These are phyloP conservation scores for Dendryphion nanum DNA, from an alignment of 2,329 filamentous ascomycete genomes.

Conservation along the genomic window DNA sequence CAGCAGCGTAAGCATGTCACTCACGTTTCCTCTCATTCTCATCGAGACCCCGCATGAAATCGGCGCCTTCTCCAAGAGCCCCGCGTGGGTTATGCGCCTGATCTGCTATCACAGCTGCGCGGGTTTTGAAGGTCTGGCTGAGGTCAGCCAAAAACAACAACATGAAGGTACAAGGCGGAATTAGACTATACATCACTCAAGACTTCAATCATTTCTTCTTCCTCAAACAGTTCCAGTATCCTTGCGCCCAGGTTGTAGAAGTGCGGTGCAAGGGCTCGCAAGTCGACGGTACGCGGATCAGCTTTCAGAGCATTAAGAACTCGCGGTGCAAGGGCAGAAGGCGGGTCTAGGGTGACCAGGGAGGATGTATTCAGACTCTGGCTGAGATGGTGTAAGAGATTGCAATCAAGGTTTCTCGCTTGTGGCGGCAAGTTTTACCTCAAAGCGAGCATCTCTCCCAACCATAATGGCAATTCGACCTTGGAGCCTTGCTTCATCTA, in stretches of 20 bases:
- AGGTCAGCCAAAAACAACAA: background rate
- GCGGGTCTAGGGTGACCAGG: constrained; percentile 73
- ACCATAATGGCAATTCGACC: constrained; percentile 85
- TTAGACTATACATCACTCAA: constrained; percentile 42
- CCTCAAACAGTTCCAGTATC: constrained; percentile 88
- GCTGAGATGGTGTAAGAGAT: constrained; percentile 10
- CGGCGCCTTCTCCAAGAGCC: constrained; percentile 63
- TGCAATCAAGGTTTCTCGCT: constrained; percentile 4
- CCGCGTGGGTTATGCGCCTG: constrained; percentile 83
- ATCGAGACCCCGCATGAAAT: constrained; percentile 85
- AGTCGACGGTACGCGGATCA: constrained; percentile 79
- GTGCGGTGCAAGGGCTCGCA: constrained; percentile 79
- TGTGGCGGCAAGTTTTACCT: constrained; percentile 39
- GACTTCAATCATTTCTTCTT: constrained; percentile 72
- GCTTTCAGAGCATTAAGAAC: constrained; percentile 90
- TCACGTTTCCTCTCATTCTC: constrained; percentile 76
- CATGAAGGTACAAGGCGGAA: background rate
- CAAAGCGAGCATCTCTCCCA: constrained; percentile 88
- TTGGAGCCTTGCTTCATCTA: constrained; percentile 77
- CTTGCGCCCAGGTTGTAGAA: constrained; percentile 84
- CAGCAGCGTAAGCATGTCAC: constrained; percentile 10
- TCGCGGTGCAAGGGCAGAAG: constrained; percentile 70
- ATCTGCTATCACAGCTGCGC: constrained; percentile 80
- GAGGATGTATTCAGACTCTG: constrained; percentile 37
- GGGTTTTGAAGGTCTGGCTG: constrained; percentile 71